Conservation (phyloP, 2,329 filamentous ascomycete genomes). For the Beauveria asiatica region DNA sequence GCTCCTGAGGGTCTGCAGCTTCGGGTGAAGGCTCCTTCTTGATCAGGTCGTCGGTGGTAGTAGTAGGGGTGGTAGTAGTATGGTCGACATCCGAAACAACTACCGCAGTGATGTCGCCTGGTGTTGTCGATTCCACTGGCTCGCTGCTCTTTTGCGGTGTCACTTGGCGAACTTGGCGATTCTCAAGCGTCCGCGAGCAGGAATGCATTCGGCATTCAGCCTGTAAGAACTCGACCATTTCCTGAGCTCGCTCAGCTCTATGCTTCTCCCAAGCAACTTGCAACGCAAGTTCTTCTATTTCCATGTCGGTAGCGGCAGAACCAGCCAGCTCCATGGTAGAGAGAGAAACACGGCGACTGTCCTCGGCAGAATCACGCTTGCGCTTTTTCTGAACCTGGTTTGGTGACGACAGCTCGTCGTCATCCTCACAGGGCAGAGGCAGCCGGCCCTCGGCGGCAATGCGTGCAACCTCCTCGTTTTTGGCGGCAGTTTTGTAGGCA, state of each 20-base stretch:
- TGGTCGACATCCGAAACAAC: not conserved
- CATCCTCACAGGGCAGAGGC: conserved; percentile 48
- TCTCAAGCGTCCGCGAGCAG: conserved; percentile 49
- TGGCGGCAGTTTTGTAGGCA: conserved; percentile 60
- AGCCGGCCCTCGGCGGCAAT: conserved; percentile 65
- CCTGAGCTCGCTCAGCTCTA: conserved; percentile 59
- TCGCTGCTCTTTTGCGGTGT: not conserved
- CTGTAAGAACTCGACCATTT: conserved; percentile 67
- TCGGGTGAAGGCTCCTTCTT: not conserved
- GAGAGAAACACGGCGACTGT: conserved; percentile 36
- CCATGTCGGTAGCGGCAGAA: conserved; percentile 47
- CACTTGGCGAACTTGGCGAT: not conserved
- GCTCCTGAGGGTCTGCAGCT: conserved; percentile 15
- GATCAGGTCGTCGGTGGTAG: not conserved
- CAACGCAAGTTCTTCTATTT: conserved; percentile 47
- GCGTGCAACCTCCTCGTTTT: conserved; percentile 64
- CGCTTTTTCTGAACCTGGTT: conserved; percentile 32
- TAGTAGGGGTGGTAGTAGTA: not conserved
- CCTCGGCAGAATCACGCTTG: conserved; percentile 24
- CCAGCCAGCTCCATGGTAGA: conserved; percentile 43
- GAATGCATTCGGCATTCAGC: conserved; percentile 63
- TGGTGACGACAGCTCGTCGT: conserved; percentile 54
- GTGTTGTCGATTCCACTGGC: not conserved
- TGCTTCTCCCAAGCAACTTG: conserved; percentile 51
- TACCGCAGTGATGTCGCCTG: not conserved